Base-by-base conservation (phyloP, 495 filamentous ascomycete genomes). In the Neurospora discreta region DNA sequence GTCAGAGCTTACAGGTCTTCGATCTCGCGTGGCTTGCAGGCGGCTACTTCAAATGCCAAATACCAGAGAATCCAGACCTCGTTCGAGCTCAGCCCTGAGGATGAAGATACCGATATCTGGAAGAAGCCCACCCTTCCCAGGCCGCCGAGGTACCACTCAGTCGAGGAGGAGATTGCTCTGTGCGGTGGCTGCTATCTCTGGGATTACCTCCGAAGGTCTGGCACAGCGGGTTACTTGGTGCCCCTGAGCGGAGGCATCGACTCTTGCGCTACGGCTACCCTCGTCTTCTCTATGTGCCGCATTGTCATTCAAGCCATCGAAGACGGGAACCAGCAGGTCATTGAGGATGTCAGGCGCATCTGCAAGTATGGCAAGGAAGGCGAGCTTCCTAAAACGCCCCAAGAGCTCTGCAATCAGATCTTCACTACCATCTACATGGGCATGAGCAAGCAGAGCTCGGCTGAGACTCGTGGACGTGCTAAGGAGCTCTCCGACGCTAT, bases 371-470 rank as follows among this genome's bases (percentile, higher is more conserved):
- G 82, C 7, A 84, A 82, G 38, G 79, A 84, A 5, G 84, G 83
- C 36, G 78, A 75, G 82, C 71, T 91, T 3, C 91, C 90, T 5
- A 79, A 81, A 42, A 87, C 85, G 0, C 84, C 88, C 0, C 84
- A 92, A 75, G 89, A 91, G 41, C 83, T 93, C 20, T 87, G 88
- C 84, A 80, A 84, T 40, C 76, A 76, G 70, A 74, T 95, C 39
- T 92, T 97, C 76, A 86, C 89, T 68, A 96, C 93, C 0, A 78
- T 82, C 58, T 97, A 91, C 80, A 93, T 98, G 91, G 94, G 94
- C 13, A 97, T 88, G 83, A 78, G 85, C 42, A 84, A 86, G 70
- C 90, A 97, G 72, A 90, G 87, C 16, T 89, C 86, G 23, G 78
- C 81, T 30, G 92, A 95, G 70, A 97, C 94, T 3, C 84, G 93